phyloP scores from a whole-genome alignment of 164 flowering plant genomes.

The Piper longum region DNA sequence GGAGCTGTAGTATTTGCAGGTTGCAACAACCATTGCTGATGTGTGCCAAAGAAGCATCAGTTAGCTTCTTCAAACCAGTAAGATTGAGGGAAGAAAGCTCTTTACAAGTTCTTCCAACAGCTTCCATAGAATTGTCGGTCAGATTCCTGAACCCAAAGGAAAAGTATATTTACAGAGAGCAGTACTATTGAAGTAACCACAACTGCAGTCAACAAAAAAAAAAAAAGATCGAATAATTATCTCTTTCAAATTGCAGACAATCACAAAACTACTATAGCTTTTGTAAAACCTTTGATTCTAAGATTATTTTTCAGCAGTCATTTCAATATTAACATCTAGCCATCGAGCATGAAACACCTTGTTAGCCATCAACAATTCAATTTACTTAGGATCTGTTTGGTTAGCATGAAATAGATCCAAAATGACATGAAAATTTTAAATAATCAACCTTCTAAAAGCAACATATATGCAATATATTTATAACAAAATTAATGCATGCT shows the following conservation, averaged over 20 bases:
- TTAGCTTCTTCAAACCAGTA: constrained; percentile 41
- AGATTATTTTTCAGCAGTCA: not conserved
- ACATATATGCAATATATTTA: too few relatives aligned
- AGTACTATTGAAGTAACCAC: too few relatives aligned
- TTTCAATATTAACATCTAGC: not conserved
- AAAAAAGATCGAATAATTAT: not conserved
- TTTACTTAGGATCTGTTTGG: too few relatives aligned
- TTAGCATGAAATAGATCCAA: too few relatives aligned
- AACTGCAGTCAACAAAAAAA: not conserved
- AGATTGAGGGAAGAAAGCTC: constrained; percentile 48
- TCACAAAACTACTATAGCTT: not conserved
- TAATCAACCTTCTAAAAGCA: too few relatives aligned
- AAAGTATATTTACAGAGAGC: not conserved
- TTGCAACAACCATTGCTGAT: constrained; percentile 66
- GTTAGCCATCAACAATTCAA: too few relatives aligned
- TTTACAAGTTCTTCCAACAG: constrained; percentile 42
- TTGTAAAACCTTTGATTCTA: not conserved
- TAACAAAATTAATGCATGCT: too few relatives aligned
- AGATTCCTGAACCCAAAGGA: constrained; percentile 41
- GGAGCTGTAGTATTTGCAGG: constrained; percentile 35
- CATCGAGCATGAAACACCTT: too few relatives aligned
- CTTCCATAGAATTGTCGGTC: constrained; percentile 60
- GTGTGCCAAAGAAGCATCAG: constrained; percentile 49
- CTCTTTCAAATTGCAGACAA: not conserved
- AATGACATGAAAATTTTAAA: too few relatives aligned